Conservation (phyloP, 192 early-diverging fungal species). For the Rhizoclosmatium globosum region DNA sequence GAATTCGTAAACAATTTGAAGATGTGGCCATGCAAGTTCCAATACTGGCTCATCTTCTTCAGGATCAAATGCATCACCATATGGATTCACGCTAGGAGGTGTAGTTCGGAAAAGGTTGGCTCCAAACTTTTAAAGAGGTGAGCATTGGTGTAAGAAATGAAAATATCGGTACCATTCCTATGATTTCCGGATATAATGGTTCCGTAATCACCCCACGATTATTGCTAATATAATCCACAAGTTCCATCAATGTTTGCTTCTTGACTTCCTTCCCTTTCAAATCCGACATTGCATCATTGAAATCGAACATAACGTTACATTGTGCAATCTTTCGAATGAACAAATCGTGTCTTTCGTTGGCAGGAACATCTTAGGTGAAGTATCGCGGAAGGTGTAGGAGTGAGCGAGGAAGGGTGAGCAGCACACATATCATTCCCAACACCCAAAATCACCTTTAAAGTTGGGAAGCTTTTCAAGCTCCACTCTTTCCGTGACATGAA, state of each 20-base stretch:
- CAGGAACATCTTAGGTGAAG: slow-evolving; percentile 70
- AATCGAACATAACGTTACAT: slow-evolving; percentile 95
- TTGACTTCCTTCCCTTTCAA: slow-evolving; percentile 97
- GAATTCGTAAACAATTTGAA: slow-evolving; percentile 98
- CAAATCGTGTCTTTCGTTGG: slow-evolving; percentile 84
- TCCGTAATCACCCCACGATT: slow-evolving; percentile 90
- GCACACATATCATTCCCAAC: not conserved
- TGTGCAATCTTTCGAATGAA: slow-evolving; percentile 91
- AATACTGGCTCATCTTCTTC: slow-evolving; percentile 99
- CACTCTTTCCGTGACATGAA: slow-evolving; percentile 82
- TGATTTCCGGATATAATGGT: slow-evolving; percentile 89
- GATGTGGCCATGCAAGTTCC: slow-evolving; percentile 97
- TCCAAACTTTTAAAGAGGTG: slow-evolving; percentile 69
- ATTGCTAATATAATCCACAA: slow-evolving; percentile 92
- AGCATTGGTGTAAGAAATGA: not conserved
- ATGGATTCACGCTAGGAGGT: slow-evolving; percentile 93
- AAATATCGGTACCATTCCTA: slow-evolving; percentile 81
- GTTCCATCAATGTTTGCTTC: slow-evolving; percentile 86
- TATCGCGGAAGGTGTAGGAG: slow-evolving; percentile 1
- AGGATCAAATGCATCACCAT: slow-evolving; percentile 96
- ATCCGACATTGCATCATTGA: slow-evolving; percentile 88
- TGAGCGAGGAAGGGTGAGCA: not conserved
- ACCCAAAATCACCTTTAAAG: slow-evolving; percentile 70
- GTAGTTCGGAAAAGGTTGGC: slow-evolving; percentile 96
- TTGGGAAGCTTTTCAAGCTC: slow-evolving; percentile 79